Evolutionary conservation across 768 basidiomycete genomes (phyloP).

Genomic region (Stropharia rugosoannulata): DNA sequence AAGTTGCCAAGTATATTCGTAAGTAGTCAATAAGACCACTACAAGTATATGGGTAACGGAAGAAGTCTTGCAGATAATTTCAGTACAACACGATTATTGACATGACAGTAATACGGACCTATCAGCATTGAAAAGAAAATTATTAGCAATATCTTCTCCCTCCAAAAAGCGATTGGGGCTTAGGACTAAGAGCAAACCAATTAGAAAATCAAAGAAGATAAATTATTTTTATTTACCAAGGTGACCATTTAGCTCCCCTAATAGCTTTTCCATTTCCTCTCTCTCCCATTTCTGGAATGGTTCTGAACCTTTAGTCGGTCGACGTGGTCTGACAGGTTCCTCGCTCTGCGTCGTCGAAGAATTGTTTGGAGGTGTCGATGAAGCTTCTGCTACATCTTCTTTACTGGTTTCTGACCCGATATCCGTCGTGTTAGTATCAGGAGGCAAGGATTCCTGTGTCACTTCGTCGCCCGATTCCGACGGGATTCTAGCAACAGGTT

Average conservation of each 20-base stretch:
- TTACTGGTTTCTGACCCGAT: slow-evolving; percentile 28
- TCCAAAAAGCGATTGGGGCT: slow-evolving; percentile 88
- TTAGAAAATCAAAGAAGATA: neutral
- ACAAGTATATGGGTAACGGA: slow-evolving; percentile 76
- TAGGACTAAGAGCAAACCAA: slow-evolving; percentile 50
- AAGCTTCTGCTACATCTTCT: slow-evolving; percentile 28
- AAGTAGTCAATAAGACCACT: neutral
- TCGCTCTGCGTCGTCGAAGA: slow-evolving; percentile 14
- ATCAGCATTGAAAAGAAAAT: slow-evolving; percentile 92
- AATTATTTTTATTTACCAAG: slow-evolving; percentile 55
- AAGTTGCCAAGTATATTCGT: too few relatives aligned
- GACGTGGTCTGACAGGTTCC: slow-evolving; percentile 31
- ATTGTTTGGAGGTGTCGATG: slow-evolving; percentile 21
- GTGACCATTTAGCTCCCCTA: slow-evolving; percentile 80
- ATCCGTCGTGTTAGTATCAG: slow-evolving; percentile 25
- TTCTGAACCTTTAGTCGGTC: slow-evolving; percentile 50
- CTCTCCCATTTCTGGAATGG: slow-evolving; percentile 82
- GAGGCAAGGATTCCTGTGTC: slow-evolving; percentile 23
- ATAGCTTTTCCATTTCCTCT: slow-evolving; percentile 85
- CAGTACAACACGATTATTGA: neutral
- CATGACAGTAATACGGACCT: slow-evolving; percentile 40
- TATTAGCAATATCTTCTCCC: slow-evolving; percentile 88
- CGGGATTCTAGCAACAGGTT: slow-evolving; percentile 53
- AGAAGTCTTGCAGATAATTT: slow-evolving; percentile 44
- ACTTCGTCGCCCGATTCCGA: slow-evolving; percentile 54